Evolutionary conservation across 1,139 yeast genomes (phyloP).

Genomic region (Diutina siamensis): DNA sequence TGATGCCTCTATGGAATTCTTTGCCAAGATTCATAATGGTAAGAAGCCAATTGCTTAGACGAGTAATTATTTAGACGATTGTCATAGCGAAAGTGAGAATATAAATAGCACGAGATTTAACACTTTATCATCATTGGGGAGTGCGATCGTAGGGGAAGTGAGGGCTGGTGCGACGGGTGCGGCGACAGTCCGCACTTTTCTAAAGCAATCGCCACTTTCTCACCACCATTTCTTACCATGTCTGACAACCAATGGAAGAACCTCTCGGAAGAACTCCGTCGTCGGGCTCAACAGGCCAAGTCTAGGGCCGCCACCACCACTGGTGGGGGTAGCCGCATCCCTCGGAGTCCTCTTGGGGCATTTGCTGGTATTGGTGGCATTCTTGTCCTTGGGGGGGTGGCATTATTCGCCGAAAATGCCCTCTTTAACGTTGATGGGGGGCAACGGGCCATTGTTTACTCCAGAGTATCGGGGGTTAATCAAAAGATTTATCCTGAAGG

Average conservation of each 20-base stretch:
- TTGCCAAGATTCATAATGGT: slow-evolving; percentile 44
- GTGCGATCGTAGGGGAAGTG: too few species aligned
- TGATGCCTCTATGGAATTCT: slow-evolving; percentile 90
- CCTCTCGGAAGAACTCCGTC: slow-evolving; percentile 54
- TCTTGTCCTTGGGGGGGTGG: slow-evolving; percentile 60
- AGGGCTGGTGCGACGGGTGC: too few species aligned
- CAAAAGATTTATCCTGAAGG: slow-evolving; percentile 88
- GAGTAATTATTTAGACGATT: too few species aligned
- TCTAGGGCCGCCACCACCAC: slow-evolving; percentile 14
- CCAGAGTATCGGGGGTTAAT: slow-evolving; percentile 78
- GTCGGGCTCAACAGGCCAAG: slow-evolving; percentile 45
- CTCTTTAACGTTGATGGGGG: slow-evolving; percentile 98
- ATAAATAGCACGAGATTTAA: neutral
- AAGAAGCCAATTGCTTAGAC: too few species aligned
- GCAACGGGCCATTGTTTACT: slow-evolving; percentile 91
- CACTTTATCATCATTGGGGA: too few species aligned
- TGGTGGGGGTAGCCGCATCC: slow-evolving; percentile 27
- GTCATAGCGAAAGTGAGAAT: too few species aligned
- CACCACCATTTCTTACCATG: slow-evolving; percentile 14
- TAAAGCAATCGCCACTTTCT: neutral
- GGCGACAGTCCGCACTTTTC: too few species aligned
- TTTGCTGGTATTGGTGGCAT: slow-evolving; percentile 77
- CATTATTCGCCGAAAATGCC: slow-evolving; percentile 57
- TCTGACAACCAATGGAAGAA: slow-evolving; percentile 55
- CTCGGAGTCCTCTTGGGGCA: slow-evolving; percentile 43